Base-by-base conservation (phyloP, 1,284 basidiomycete species). In the Papiliotrema laurentii region DNA sequence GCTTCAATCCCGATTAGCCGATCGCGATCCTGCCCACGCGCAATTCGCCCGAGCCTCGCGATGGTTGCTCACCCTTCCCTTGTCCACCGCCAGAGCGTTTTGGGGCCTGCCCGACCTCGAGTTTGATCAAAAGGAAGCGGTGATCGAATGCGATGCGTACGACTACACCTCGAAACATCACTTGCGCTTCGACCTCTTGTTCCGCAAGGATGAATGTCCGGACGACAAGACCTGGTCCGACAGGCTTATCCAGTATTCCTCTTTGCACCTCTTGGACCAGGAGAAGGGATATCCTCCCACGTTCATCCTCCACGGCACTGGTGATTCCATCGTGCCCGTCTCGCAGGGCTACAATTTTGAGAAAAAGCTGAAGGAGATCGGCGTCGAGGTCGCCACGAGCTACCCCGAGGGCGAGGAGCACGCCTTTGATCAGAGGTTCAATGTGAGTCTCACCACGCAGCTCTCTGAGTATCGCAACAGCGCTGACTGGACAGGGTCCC, bases 281-380 rank as follows among this genome's bases (percentile, higher is more conserved):
- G 46, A 55, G 14, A 21, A 25, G 10, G 45, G 54, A 13, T 65
- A 59, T 33, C 64, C 64, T 16, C 56, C 62, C 2, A 63, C 59
- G 7, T 58, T 53, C 47, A 37, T 64, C 14, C 31, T 64, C 27
- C 64, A 66, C 27, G 62, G 64, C 1, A 51, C 43, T 2, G 38
- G 11, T 5, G 64, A 67, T 38, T n/a, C 7, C 9, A 26, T 48
- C 16, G 63, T 64, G 18, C 51, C 54, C 3, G 34, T 61, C 2
- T 37, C 47, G 25, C 61, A 64, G 50, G 49, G 47, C 21, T 35
- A 50, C 36, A 22, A 44, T 6, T 53, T 64, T 31, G 58, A 49
- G 4, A 43, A 50, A 5, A 51, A 47, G 45, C 46, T 64, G 16
- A 37, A 42, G 5, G 41, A 24, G 4, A 24, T 47, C 26, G 58